phyloP scores from a whole-genome alignment of 352 stramenopile species.

The Pythium rhizo-oryzae region DNA sequence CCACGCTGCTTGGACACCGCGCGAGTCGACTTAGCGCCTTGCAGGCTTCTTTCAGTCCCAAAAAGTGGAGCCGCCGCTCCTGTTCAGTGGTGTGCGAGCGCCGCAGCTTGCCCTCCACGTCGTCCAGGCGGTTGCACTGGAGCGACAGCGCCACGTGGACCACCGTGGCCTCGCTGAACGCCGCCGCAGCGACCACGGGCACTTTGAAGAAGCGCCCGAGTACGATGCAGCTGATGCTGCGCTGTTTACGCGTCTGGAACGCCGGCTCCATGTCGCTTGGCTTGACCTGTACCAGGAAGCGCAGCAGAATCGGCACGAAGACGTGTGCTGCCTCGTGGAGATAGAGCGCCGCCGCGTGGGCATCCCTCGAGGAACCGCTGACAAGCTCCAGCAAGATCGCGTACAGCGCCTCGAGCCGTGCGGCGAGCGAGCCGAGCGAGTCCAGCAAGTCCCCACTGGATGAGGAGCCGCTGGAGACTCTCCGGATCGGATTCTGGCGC shows the following conservation, averaged over 20 bases:
- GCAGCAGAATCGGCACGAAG: constrained; percentile 45
- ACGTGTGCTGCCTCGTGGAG: constrained; percentile 41
- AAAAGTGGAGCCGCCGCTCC: constrained; percentile 46
- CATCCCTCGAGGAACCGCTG: constrained; percentile 26
- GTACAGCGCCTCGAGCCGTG: constrained; percentile 52
- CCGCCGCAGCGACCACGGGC: constrained; percentile 33
- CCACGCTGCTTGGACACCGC: constrained; percentile 43
- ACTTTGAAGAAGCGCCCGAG: constrained; percentile 56
- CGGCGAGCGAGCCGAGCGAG: constrained; percentile 34
- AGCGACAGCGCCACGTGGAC: constrained; percentile 72
- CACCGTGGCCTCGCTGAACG: constrained; percentile 63
- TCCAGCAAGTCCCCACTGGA: constrained; percentile 29
- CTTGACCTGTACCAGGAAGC: constrained; percentile 53
- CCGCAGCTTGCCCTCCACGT: constrained; percentile 48
- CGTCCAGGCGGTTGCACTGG: constrained; percentile 73
- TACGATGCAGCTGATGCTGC: constrained; percentile 76
- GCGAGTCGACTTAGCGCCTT: constrained; percentile 61
- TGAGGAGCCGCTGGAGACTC: neutral
- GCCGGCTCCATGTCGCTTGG: constrained; percentile 58
- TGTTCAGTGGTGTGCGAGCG: constrained; percentile 24
- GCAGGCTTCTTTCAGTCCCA: constrained; percentile 57
- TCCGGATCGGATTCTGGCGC: constrained; percentile 31
- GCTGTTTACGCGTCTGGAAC: constrained; percentile 52
- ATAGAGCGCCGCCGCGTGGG: constrained; percentile 39
- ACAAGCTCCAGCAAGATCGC: constrained; percentile 50